Percentiles rank a stretch among this genome's conserved stretches.
Conservation (phyloP, 257 asterid species). For the Misopates orontium region DNA sequence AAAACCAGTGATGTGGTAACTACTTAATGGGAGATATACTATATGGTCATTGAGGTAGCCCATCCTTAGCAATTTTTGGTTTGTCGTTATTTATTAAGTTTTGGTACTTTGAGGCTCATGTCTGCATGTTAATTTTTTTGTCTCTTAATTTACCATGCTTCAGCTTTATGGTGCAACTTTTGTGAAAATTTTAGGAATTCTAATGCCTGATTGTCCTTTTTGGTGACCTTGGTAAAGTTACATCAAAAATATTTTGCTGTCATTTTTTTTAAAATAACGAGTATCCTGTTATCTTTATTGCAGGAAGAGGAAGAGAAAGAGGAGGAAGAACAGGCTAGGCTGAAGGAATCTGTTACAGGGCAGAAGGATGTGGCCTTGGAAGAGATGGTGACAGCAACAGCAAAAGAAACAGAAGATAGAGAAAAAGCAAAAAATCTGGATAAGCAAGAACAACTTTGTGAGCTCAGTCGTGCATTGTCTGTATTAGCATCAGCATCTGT, state of each 20-base stretch:
- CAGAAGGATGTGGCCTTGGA: conserved; percentile 91
- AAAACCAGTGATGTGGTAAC: conserved; percentile 12
- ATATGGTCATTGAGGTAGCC: conserved; percentile 21
- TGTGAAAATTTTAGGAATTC: conserved; percentile 21
- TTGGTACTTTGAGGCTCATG: not conserved
- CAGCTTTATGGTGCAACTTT: conserved; percentile 18
- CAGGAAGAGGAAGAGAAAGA: conserved; percentile 94
- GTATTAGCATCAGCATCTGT: conserved; percentile 95
- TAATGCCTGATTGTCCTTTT: not conserved
- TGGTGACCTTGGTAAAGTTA: conserved; percentile 9
- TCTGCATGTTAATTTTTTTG: conserved; percentile 14
- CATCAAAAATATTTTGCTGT: not conserved
- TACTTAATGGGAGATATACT: conserved; percentile 25
- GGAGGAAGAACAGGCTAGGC: conserved; percentile 79
- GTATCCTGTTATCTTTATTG: conserved; percentile 33
- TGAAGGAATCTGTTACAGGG: conserved; percentile 61
- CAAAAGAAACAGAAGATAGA: conserved; percentile 62
- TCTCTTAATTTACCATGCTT: not conserved
- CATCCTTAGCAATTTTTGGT: conserved; percentile 5
- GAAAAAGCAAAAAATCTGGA: conserved; percentile 56
- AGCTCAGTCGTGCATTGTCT: conserved; percentile 94
- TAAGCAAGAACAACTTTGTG: conserved; percentile 88
- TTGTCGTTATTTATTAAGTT: conserved; percentile 4
- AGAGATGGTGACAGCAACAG: conserved; percentile 74
- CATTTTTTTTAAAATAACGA: not conserved